These are phyloP conservation scores for Isatis lusitanica DNA, from an alignment of 441 rosid genomes.

Conservation along the genomic window DNA sequence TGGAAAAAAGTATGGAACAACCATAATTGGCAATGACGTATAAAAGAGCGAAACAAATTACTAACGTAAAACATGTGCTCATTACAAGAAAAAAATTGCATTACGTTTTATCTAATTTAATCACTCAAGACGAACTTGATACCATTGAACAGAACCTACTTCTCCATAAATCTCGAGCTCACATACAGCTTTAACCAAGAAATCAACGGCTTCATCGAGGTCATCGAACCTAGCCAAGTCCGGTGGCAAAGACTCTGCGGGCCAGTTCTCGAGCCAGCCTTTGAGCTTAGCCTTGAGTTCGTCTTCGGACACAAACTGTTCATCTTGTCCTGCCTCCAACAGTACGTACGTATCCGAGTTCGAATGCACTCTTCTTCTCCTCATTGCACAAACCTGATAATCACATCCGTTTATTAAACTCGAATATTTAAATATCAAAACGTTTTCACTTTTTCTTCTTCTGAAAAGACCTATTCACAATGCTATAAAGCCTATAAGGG, in stretches of 20 bases:
- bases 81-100: not conserved
- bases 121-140: slow-evolving; percentile 74
- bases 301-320: slow-evolving; percentile 69
- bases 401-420: not conserved
- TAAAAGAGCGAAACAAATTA: not conserved
- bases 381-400: slow-evolving; percentile 45
- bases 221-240: slow-evolving; percentile 69
- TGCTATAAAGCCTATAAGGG: not conserved
- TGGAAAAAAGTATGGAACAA: not conserved
- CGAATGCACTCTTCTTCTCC: slow-evolving; percentile 59
- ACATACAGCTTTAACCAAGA: slow-evolving; percentile 64
- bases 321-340: slow-evolving; percentile 76
- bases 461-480: not conserved
- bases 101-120: not conserved
- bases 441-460: not conserved
- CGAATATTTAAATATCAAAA: not conserved
- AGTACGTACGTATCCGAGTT: slow-evolving; percentile 68
- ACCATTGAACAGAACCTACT: slow-evolving; percentile 86
- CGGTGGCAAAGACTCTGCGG: slow-evolving; percentile 51
- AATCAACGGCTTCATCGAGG: slow-evolving; percentile 69
- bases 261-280: slow-evolving; percentile 76
- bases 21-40: not conserved
- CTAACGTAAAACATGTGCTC: not conserved
- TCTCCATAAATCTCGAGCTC: slow-evolving; percentile 83
- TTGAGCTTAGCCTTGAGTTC: slow-evolving; percentile 63